Evolutionary conservation across 2,329 filamentous ascomycete species (phyloP), one percentile per base, ranked within the genome.

Genomic region (Rutstroemia sp.): DNA sequence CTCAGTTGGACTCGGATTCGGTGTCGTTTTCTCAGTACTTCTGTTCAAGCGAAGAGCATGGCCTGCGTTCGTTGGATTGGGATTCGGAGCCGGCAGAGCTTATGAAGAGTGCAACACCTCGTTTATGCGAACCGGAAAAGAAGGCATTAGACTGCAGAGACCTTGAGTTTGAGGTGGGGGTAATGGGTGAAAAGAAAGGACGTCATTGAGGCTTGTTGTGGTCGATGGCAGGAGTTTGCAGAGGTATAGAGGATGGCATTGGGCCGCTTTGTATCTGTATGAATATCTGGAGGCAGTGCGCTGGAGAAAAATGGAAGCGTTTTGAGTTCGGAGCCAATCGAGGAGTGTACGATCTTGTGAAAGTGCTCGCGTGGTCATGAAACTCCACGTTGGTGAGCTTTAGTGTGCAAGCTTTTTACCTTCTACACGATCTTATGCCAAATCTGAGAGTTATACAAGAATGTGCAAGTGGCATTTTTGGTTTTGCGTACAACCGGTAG

Each of bases 41-140:
- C 77, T 99, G 56, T 99, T 99, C 84, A 96, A 95, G 82, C 88
- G 95, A 75, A 87, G 94, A 77, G 90, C 94, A 64, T 99, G 92
- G 90, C 94, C 94, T 57, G 94, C 92, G n/a, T 94, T 90, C 72
- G 83, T 96, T 64, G 94, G 94, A 63, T 81, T 92, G 55, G 94
- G 94, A 57, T 97, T 99, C 73, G 94, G 95, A 72, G 92, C 92
- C 62, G 94, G 94, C 68, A 85, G 95, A 69, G 94, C 94, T 58
- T 99, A 95, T 79, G 94, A 99, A 75, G 94, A 99, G 79, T 96
- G 94, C 76, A 96, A 99, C 78, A 60, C 59, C 25, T 66, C 65
- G 47, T 70, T 71, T 59, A 61, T 69, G 54, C 65, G 64, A 59
- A 62, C 61, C 41, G 64, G 63, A 19, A 67, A 64, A 61, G 66